A percentile compares a stretch with the other conserved stretches of the same genome.
Evolutionary conservation across 352 stramenopile genomes (phyloP).

Genomic region (Pythium insidiosum): DNA sequence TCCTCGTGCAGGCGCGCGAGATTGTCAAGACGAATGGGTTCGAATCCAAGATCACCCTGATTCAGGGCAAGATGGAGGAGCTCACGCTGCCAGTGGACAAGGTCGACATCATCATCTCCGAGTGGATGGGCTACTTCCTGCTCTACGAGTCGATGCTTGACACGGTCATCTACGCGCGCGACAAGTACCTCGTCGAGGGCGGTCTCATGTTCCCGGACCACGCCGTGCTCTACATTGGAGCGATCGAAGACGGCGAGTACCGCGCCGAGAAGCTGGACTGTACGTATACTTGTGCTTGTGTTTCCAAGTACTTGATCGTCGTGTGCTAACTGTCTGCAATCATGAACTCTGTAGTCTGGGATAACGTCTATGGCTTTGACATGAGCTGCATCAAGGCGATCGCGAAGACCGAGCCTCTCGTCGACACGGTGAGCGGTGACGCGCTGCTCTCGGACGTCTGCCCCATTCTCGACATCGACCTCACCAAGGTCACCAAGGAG

Average conservation of each 20-base stretch:
- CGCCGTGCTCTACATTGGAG: conserved; percentile 92
- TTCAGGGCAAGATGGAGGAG: conserved; percentile 93
- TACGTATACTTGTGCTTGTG: too few relatives aligned
- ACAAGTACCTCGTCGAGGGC: conserved; percentile 93
- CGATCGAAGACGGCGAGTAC: conserved; percentile 95
- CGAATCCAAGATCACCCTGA: conserved; percentile 86
- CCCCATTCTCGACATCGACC: conserved; percentile 84
- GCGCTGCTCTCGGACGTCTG: conserved; percentile 86
- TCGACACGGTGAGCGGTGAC: conserved; percentile 90
- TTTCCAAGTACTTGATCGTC: conserved; percentile 95
- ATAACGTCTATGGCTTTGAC: conserved; percentile 98
- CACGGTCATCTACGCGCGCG: conserved; percentile 92
- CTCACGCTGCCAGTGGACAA: conserved; percentile 89
- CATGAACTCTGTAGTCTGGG: conserved; percentile 86
- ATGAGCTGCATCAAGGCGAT: conserved; percentile 96
- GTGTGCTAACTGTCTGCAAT: conserved; percentile 76
- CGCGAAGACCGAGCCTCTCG: conserved; percentile 93
- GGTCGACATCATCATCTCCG: conserved; percentile 97
- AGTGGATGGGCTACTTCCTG: conserved; percentile 99
- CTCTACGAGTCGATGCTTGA: conserved; percentile 98
- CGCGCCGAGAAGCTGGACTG: conserved; percentile 91
- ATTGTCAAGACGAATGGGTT: conserved; percentile 95
- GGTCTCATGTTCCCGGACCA: conserved; percentile 96
- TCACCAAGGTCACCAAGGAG: conserved; percentile 86
- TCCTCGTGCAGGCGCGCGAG: conserved; percentile 89